Conservation (phyloP, 1,284 basidiomycete species). For the Cutaneotrichosporon sp. region DNA sequence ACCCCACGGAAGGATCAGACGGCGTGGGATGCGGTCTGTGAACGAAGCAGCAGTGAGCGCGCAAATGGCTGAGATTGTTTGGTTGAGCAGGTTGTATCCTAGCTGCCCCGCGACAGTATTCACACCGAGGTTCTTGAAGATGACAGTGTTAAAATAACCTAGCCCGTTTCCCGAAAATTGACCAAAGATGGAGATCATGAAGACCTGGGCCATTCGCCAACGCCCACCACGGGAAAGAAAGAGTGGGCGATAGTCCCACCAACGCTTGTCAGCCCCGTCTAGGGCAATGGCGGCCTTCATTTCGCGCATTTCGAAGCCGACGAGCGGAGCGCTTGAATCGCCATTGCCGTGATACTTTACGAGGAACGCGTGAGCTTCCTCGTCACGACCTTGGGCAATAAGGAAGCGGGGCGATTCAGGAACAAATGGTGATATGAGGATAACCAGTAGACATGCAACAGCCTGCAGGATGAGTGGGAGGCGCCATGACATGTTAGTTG, state of each 20-base stretch:
- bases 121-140: constrained; percentile 26
- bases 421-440: constrained; percentile 17
- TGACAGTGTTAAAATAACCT: constrained; percentile 48
- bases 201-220: constrained; percentile 36
- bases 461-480: constrained; percentile 30
- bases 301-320: constrained; percentile 56
- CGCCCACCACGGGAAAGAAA: constrained; percentile 29
- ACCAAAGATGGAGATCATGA: constrained; percentile 44
- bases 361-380: constrained; percentile 64
- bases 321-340: constrained; percentile 43
- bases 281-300: constrained; percentile 55
- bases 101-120: constrained; percentile 43
- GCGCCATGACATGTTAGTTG: constrained; percentile 24
- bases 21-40: constrained; percentile 32
- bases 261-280: constrained; percentile 59
- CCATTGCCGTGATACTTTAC: constrained; percentile 57
- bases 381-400: constrained; percentile 46
- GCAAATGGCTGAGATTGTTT: constrained; percentile 53
- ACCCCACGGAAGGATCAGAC: constrained; percentile 31
- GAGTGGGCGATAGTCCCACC: constrained; percentile 51
- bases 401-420: constrained; percentile 30
- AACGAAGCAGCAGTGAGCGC: constrained; percentile 45
- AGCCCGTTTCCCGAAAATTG: constrained; percentile 54
- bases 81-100: constrained; percentile 57
- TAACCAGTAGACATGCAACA: constrained; percentile 10